Evolutionary conservation across 164 flowering plant species (phyloP).

Genomic region (Echeveria elegans): DNA sequence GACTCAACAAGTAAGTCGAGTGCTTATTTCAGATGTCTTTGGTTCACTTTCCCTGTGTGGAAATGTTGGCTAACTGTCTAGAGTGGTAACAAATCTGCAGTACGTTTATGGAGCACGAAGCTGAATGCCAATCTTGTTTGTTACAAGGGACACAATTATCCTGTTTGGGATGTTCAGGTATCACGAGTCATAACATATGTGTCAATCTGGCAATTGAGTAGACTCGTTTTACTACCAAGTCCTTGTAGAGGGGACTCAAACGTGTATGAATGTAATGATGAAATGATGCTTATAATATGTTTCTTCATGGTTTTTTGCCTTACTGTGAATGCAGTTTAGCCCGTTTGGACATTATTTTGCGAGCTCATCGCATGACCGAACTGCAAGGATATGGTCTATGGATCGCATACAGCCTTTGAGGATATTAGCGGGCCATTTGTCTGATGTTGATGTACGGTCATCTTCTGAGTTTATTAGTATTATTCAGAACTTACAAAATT

Average conservation of each 20-base stretch:
- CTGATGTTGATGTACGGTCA: conserved; percentile 94
- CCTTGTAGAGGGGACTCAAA: neutral
- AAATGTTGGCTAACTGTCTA: neutral
- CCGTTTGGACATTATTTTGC: conserved; percentile 97
- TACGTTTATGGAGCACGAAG: conserved; percentile 91
- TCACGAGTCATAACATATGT: neutral
- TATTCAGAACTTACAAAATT: neutral
- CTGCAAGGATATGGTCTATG: conserved; percentile 98
- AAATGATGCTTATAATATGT: neutral
- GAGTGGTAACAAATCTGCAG: conserved; percentile 34
- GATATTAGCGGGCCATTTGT: conserved; percentile 94
- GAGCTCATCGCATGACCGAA: conserved; percentile 92
- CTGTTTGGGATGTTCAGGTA: conserved; percentile 99
- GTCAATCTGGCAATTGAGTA: neutral
- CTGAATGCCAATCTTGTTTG: conserved; percentile 96
- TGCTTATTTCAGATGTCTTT: neutral
- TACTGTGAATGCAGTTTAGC: conserved; percentile 60
- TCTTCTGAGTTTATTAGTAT: neutral
- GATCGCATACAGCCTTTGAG: conserved; percentile 91
- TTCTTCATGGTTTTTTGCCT: conserved; percentile 1
- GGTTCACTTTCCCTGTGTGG: neutral
- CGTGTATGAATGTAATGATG: neutral
- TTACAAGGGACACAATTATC: conserved; percentile 98
- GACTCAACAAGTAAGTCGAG: conserved; percentile 74
- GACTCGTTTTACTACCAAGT: neutral